Evolutionary conservation across 139 green algal genomes (phyloP), one percentile per base, ranked within the genome.

Genomic region (Picochlorum sp.): DNA sequence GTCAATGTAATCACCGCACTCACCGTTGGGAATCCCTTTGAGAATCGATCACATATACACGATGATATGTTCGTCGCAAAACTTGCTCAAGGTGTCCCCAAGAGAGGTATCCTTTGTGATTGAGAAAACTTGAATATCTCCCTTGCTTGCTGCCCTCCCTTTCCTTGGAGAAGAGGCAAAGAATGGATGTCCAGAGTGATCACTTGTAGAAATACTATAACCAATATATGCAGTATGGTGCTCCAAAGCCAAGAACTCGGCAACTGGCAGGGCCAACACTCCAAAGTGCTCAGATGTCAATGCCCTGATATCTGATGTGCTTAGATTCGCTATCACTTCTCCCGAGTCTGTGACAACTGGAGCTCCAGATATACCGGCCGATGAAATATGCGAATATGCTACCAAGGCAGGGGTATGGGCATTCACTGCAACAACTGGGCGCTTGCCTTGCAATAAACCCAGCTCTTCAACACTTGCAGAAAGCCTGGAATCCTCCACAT

Each of bases 231-330:
- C 68, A 9, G 85, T 90, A 65, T 63, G 60, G 61, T 92, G 86
- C 50, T 77, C 65, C 62, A 93, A 57, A 6, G 86, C 82, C 44
- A 94, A 63, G 63, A 94, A 93, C 77, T 92, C 86, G 2, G 80
- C 83, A 13, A 92, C 80, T 2, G 86, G 86, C 20, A 91, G 83
- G 10, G 86, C 86, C 51, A 94, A 71, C 44, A 86, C 81, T 16
- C 80, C 81, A 57, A 89, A 69, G 69, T 90, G 84, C 54, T 88
- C 70, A 2, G 79, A 66, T 59, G 84, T 77, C 63, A 91, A 78
- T 61, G 74, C 77, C 26, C 79, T 81, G 75, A 92, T 66, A 76
- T 92, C 86, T 1, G 68, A 84, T n/a, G 83, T 75, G 44, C 66
- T 82, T 54, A 94, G 69, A 68, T 94, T 92, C 54, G 85, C 86